phyloP scores from a whole-genome alignment of 768 basidiomycete species.

The Boletus speciosus region DNA sequence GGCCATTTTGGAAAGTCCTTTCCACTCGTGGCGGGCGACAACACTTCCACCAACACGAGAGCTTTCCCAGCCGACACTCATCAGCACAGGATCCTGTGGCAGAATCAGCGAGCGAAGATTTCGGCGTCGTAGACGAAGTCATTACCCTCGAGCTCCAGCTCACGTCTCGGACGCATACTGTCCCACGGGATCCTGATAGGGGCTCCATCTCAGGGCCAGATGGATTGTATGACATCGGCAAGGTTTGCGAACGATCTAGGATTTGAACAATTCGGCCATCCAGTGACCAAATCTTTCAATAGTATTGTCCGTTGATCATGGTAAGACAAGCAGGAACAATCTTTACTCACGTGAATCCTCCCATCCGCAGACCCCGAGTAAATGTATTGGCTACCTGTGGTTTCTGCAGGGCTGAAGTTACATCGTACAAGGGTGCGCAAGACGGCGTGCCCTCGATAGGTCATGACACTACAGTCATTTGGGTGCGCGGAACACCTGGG shows the following conservation, averaged over 20 bases:
- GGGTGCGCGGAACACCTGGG: constrained; percentile 69
- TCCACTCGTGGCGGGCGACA: constrained; percentile 95
- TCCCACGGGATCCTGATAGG: constrained; percentile 25
- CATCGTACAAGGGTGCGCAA: constrained; percentile 91
- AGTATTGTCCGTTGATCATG: background rate
- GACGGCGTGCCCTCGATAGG: constrained; percentile 88
- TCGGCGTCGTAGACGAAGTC: background rate
- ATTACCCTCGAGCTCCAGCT: constrained; percentile 86
- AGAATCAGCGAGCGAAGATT: constrained; percentile 1
- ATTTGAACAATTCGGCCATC: constrained; percentile 85
- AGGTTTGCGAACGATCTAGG: constrained; percentile 72
- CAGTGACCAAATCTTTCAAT: constrained; percentile 82
- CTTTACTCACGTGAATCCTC: constrained; percentile 64
- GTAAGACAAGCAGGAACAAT: background rate
- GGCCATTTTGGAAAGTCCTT: constrained; percentile 74
- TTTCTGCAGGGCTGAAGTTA: constrained; percentile 91
- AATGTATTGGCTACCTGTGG: constrained; percentile 89
- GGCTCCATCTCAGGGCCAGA: constrained; percentile 53
- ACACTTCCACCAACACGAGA: constrained; percentile 57
- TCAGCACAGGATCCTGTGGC: constrained; percentile 75
- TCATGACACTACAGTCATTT: constrained; percentile 91
- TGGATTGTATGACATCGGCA: constrained; percentile 71
- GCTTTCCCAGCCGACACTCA: constrained; percentile 89
- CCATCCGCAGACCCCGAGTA: constrained; percentile 93
- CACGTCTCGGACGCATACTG: constrained; percentile 83